phyloP scores from a whole-genome alignment of 805 yeast species.

The Suhomyces kilbournensis region DNA sequence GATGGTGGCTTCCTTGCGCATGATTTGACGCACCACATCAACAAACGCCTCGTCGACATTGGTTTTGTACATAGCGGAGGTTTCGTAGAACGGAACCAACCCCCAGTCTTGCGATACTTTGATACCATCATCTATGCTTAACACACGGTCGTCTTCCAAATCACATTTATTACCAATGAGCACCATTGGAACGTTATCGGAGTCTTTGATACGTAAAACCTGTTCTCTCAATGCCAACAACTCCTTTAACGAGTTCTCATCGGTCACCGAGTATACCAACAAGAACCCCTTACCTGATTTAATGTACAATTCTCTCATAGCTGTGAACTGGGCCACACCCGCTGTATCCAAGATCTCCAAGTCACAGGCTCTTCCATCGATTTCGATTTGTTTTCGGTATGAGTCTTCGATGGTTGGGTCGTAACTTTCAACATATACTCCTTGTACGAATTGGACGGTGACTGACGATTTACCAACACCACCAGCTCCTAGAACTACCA shows the following conservation, averaged over 20 bases:
- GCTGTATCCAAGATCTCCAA: constrained; percentile 68
- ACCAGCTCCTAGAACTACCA: constrained; percentile 94
- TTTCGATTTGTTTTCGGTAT: constrained; percentile 81
- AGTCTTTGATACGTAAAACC: constrained; percentile 78
- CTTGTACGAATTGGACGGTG: constrained; percentile 89
- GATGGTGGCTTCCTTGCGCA: constrained; percentile 61
- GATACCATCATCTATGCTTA: constrained; percentile 78
- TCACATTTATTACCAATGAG: constrained; percentile 91
- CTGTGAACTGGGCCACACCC: constrained; percentile 84
- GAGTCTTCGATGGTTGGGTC: constrained; percentile 98
- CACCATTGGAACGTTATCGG: constrained; percentile 79
- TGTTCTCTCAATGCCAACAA: constrained; percentile 77
- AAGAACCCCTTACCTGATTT: constrained; percentile 79
- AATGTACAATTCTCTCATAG: constrained; percentile 87
- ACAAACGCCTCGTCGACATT: constrained; percentile 89
- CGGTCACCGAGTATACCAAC: constrained; percentile 58
- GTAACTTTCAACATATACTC: constrained; percentile 83
- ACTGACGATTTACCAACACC: constrained; percentile 96
- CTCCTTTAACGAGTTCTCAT: constrained; percentile 68
- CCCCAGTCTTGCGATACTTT: constrained; percentile 85
- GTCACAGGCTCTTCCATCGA: constrained; percentile 84
- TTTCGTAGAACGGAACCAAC: constrained; percentile 85
- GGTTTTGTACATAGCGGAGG: constrained; percentile 86
- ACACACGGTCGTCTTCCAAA: constrained; percentile 67
- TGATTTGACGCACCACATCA: constrained; percentile 86